Percentiles rank a stretch among this genome's conserved stretches.
phyloP scores from a whole-genome alignment of 129 eudicot species.

The Tagetes patula region DNA sequence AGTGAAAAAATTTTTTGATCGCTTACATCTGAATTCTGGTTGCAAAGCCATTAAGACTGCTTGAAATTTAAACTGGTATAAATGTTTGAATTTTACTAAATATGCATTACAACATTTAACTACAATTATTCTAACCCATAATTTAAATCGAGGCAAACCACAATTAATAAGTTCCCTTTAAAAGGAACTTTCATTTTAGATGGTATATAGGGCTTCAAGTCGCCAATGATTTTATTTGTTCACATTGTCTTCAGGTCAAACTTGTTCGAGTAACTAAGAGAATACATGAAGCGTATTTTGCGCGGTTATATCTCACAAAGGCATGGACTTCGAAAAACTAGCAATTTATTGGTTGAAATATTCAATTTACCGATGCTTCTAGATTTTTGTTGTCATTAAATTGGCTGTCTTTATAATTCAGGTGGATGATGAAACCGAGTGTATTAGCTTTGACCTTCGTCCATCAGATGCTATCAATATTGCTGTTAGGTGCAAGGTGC shows the following conservation, averaged over 20 bases:
- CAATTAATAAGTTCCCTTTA: background rate
- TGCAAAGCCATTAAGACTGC: background rate
- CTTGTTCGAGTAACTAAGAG: constrained; percentile 92
- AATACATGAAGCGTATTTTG: constrained; percentile 83
- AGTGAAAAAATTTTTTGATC: background rate
- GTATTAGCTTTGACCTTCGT: constrained; percentile 68
- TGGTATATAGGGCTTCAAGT: background rate
- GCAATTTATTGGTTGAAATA: constrained; percentile 8
- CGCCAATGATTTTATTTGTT: constrained; percentile 6
- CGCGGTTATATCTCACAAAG: constrained; percentile 79
- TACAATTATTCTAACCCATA: background rate
- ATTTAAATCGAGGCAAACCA: background rate
- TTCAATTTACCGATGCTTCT: constrained; percentile 1
- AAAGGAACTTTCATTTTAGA: background rate
- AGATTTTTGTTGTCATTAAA: constrained; percentile 8
- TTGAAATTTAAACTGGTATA: background rate
- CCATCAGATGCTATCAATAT: constrained; percentile 97
- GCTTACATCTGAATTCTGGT: background rate
- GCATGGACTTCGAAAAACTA: constrained; percentile 32
- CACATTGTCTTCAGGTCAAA: constrained; percentile 58
- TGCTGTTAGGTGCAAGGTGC: constrained; percentile 93
- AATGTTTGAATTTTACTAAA: background rate
- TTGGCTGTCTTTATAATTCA: constrained; percentile 36
- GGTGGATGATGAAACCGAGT: constrained; percentile 72
- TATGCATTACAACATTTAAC: background rate